Base-by-base conservation (phyloP, 139 green algal genomes). In the Trebouxia sp. region DNA sequence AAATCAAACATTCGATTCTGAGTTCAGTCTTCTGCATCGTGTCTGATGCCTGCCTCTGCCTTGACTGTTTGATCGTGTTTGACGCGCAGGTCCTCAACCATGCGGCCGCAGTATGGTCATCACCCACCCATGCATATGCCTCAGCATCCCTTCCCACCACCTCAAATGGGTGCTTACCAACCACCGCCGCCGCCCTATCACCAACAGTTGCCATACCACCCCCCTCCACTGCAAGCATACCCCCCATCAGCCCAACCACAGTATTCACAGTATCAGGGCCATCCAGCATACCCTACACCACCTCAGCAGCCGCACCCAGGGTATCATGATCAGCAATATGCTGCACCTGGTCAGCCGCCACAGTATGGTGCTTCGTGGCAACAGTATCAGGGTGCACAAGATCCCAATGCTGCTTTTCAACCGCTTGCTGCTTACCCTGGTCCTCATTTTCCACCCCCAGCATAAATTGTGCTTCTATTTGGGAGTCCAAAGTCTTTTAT, bases 311-410 rank as follows among this genome's bases (percentile, higher is more conserved):
- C n/a, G n/a, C n/a, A n/a, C n/a, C n/a, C n/a, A n/a, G n/a, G n/a
- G n/a, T n/a, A n/a, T n/a, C n/a, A n/a, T n/a, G n/a, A n/a, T 26
- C 32, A 32, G 47, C 47, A 53, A 17, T 53, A 53, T 53, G 47
- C 15, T 53, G 47, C 47, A 53, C n/a, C n/a, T n/a, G n/a, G n/a
- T n/a, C 47, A 53, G 47, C 14, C 47, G 14, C 47, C 47, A 12
- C 62, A 72, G 62, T 45, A 72, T 72, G 62, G 43, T 45, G 62
- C 62, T 45, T 35, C 42, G 20, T 72, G 62, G 62, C 62, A 72
- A 35, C 62, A 72, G 35, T 72, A 72, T 72, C 62, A 72, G 62
- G 55, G 37, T n/a, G 5, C 55, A 12, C 55, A 66, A 66, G 55
- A 28, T 8, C 62, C 42, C 32, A 45, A 72, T n/a, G 14, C 32